A percentile compares a stretch with the other conserved stretches of the same genome.
phyloP scores from a whole-genome alignment of 257 asterid genomes.

The Cordia subcordata region DNA sequence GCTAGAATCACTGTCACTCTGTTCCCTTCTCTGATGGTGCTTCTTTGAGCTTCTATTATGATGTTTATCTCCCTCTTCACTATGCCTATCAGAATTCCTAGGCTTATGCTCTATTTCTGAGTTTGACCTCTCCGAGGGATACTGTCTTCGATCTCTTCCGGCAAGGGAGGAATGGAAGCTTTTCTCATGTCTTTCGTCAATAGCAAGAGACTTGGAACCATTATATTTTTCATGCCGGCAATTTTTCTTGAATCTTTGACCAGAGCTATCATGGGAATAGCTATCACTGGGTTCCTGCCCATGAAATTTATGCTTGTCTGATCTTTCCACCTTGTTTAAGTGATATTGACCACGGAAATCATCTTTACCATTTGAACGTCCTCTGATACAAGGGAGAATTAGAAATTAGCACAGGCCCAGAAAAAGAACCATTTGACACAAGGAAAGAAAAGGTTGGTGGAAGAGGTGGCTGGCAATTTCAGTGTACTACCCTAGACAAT shows the following conservation, averaged over 20 bases:
- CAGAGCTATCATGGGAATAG: constrained; percentile 50
- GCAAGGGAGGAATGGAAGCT: constrained; percentile 31
- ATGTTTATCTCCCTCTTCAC: constrained; percentile 37
- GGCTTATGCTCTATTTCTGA: constrained; percentile 34
- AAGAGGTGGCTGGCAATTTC: too few relatives aligned
- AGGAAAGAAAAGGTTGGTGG: too few relatives aligned
- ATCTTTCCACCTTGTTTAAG: constrained; percentile 25
- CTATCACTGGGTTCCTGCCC: constrained; percentile 33
- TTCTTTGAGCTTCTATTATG: constrained; percentile 42
- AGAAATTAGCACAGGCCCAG: not conserved
- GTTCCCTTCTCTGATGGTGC: constrained; percentile 39
- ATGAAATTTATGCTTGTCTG: constrained; percentile 23
- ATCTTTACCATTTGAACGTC: constrained; percentile 29
- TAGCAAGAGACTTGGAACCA: constrained; percentile 25
- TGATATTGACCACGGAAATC: constrained; percentile 26
- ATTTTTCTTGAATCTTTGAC: constrained; percentile 32
- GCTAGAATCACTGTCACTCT: constrained; percentile 44
- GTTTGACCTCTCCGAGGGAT: constrained; percentile 43
- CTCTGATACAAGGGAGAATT: constrained; percentile 25
- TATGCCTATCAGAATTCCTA: constrained; percentile 37
- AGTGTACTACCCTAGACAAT: too few relatives aligned
- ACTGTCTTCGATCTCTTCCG: constrained; percentile 41
- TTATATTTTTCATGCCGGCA: constrained; percentile 26
- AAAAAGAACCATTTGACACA: too few relatives aligned
- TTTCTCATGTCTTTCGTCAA: constrained; percentile 42